Evolutionary conservation across 495 filamentous ascomycete genomes (phyloP), one percentile per base, ranked within the genome.

Genomic region (Margaritispora aquatica): DNA sequence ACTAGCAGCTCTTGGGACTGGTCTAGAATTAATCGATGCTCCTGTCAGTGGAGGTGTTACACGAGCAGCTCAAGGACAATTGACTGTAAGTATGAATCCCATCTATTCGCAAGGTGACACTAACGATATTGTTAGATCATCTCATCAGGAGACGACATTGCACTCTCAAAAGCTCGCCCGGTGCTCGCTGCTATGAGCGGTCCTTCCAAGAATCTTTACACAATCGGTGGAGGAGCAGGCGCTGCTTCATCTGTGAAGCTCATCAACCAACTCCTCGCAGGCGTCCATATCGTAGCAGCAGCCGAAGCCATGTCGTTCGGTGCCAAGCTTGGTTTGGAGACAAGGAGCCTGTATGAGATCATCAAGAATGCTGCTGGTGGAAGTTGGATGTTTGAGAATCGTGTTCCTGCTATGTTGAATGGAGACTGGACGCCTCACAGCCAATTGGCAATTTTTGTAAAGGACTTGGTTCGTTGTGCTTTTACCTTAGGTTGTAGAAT

Each of bases 1-100:
- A 55, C 71, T 92, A 5, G 66, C 72, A 36, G 69, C 72, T 17
- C 58, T 73, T 34, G 82, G 80, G 26, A 79, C 86, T 21, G 87
- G 90, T 61, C 76, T 92, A 53, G 73, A 74, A 17, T 79, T 92
- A 51, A 78, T 91, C 55, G 88, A 92, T 63, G 73, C 78, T 49
- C 88, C 88, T 0, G 88, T 92, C 0, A 90, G 87, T 1, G 88
- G 88, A 2, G 88, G 88, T 21, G 82, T 84, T 0, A 75, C 73
- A 26, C 79, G 88, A 49, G 88, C 88, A 2, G 87, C 86, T 0
- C 78, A 86, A 34, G 88, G 88, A 10, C 89, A 87, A 0, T 74
- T 92, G 15, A 89, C 87, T 26, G 57, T 59, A 59, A 53, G 57
- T 11, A 41, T 38, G 2, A 36, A 5, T 8, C n/a, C n/a, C 8